Evolutionary conservation across 2,329 filamentous ascomycete genomes (phyloP).

Genomic region (Pyrenophora tritici-repentis): DNA sequence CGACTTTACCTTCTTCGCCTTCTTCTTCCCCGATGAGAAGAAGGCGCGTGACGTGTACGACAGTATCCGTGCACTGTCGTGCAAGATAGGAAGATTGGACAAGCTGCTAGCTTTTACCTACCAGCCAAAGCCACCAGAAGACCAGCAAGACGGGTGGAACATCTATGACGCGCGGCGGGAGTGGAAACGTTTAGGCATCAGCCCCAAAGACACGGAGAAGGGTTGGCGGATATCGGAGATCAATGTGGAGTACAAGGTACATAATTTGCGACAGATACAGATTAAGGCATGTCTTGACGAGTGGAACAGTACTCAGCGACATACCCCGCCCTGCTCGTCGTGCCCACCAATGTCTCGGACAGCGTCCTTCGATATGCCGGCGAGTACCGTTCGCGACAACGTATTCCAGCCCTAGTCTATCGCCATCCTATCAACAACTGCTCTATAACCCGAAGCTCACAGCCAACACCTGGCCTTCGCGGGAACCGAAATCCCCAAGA

Average conservation of each 20-base stretch:
- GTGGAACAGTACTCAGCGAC: slow-evolving; percentile 75
- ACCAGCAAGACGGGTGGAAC: slow-evolving; percentile 76
- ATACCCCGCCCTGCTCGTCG: slow-evolving; percentile 82
- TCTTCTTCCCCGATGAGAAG: slow-evolving; percentile 78
- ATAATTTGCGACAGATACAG: slow-evolving; percentile 1
- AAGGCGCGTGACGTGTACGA: slow-evolving; percentile 85
- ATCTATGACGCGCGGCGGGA: slow-evolving; percentile 86
- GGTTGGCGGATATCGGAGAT: slow-evolving; percentile 91
- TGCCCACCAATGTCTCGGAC: slow-evolving; percentile 91
- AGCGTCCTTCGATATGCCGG: slow-evolving; percentile 94
- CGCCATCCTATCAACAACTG: slow-evolving; percentile 97
- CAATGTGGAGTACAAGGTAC: slow-evolving; percentile 79
- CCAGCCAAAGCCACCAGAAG: slow-evolving; percentile 73
- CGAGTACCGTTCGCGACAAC: slow-evolving; percentile 82
- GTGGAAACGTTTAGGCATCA: slow-evolving; percentile 85
- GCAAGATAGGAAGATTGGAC: slow-evolving; percentile 80
- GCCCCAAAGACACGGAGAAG: slow-evolving; percentile 74
- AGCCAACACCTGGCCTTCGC: slow-evolving; percentile 84
- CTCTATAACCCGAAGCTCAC: slow-evolving; percentile 92
- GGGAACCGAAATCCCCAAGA: slow-evolving; percentile 93
- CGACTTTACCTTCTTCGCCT: slow-evolving; percentile 91
- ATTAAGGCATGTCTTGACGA: slow-evolving; percentile 16
- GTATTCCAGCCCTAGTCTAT: slow-evolving; percentile 89
- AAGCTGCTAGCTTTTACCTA: slow-evolving; percentile 92
- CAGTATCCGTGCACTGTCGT: slow-evolving; percentile 79